Conservation (phyloP, 805 yeast species). For the Geotrichum ghanense region DNA sequence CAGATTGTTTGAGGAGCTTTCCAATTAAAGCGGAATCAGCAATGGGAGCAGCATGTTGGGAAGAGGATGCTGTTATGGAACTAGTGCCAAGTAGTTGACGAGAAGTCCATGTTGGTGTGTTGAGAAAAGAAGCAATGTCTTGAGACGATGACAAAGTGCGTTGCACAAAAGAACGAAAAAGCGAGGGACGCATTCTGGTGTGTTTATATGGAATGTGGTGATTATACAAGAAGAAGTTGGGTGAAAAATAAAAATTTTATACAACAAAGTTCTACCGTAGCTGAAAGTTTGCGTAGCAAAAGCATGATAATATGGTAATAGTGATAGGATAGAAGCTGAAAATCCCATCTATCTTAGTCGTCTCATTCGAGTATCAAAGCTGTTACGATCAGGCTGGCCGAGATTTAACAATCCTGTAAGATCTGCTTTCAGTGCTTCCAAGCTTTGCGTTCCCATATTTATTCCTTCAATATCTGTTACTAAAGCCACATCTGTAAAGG, state of each 20-base stretch:
- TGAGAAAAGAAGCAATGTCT: not conserved
- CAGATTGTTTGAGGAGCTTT: conserved; percentile 21
- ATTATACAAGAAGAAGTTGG: too few species aligned
- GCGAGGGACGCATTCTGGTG: not conserved
- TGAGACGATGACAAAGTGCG: not conserved
- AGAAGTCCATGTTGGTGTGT: not conserved
- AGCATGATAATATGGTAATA: too few species aligned
- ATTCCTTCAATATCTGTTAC: conserved; percentile 67
- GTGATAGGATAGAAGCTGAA: too few species aligned
- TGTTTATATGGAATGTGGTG: too few species aligned
- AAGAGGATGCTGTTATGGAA: not conserved
- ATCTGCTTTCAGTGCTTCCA: conserved; percentile 52
- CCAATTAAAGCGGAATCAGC: conserved; percentile 14
- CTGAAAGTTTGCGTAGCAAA: too few species aligned
- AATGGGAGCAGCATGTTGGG: not conserved
- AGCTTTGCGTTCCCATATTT: conserved; percentile 50
- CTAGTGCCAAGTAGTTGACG: not conserved
- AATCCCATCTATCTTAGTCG: too few species aligned
- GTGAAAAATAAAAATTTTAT: too few species aligned
- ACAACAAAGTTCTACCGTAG: too few species aligned
- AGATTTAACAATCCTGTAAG: conserved; percentile 58
- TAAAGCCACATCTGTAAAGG: conserved; percentile 57
- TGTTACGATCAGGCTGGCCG: conserved; percentile 63
- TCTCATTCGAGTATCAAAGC: conserved; percentile 66
- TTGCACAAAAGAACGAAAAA: not conserved